Evolutionary conservation across 352 stramenopile genomes (phyloP), one percentile per base, ranked within the genome.

Genomic region (Pythium guiyangense): DNA sequence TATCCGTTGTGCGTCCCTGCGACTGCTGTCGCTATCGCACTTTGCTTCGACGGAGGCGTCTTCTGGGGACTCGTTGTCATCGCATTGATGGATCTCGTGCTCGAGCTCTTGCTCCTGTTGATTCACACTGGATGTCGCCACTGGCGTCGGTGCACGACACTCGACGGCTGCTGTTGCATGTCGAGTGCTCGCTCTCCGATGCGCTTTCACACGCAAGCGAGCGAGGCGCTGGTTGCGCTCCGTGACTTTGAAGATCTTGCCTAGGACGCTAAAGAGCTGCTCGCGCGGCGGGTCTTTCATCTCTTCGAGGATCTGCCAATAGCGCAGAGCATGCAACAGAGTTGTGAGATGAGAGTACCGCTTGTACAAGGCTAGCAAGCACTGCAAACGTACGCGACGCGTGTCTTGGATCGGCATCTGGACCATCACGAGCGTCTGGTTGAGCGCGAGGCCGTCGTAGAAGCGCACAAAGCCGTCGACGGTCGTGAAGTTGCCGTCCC

Each of bases 381-480:
- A 14, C 31, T 0, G 22, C 12, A 0, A 26, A 71, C 74, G 29
- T 57, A 90, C 79, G 49, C 77, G 64, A 43, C 81, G 71, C 34
- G 79, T 91, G 60, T 93, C 84, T 57, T 86, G 69, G 53, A 93
- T 88, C 12, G 84, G 80, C 62, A 93, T 81, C 44, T 88, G 77
- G 45, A 93, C 77, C 63, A 90, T 79, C 10, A 71, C 66, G 22
- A 93, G 55, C 20, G 77, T 86, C 14, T 63, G 66, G 49, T 93
- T 93, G 37, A 70, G 64, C 39, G 76, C 17, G 3, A 91, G 54
- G 3, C 75, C 79, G 15, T 82, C 71, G 67, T 89, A 82, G 35
- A 92, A 90, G 14, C 60, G 57, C 29, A 71, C 51, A 55, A 89
- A 90, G 9, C 84, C 84, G 27, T 85, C 77, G 31, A 92, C 71